Percentiles rank a stretch among this genome's conserved stretches.
Evolutionary conservation across 306 rosid species (phyloP).

Genomic region (Glycine latifolia): DNA sequence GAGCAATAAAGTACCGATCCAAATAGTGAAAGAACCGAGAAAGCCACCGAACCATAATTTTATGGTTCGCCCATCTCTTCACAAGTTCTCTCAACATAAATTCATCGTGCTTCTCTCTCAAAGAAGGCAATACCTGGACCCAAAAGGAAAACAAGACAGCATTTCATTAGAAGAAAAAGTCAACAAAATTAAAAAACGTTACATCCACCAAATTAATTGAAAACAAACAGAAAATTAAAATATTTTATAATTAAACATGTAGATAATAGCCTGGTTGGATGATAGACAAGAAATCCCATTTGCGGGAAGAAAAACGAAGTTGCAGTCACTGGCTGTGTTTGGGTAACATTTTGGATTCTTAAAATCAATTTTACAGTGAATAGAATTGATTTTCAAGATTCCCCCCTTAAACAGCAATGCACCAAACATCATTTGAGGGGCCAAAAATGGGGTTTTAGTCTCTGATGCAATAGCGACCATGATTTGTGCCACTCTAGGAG

Average conservation of each 20-base stretch:
- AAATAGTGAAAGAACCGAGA: slow-evolving; percentile 77
- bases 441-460: neutral
- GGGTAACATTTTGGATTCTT: neutral
- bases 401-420: neutral
- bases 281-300: slow-evolving; percentile 8
- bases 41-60: slow-evolving; percentile 78
- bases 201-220: slow-evolving; percentile 25
- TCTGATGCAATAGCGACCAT: neutral
- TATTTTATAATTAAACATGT: slow-evolving; percentile 8
- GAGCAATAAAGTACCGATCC: slow-evolving; percentile 79
- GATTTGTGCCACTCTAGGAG: neutral
- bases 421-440: neutral
- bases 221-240: neutral
- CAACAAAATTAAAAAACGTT: neutral
- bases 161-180: slow-evolving; percentile 23
- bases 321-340: neutral
- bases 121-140: slow-evolving; percentile 77
- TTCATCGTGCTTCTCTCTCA: slow-evolving; percentile 83
- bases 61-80: slow-evolving; percentile 81
- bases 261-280: neutral
- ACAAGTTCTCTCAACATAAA: slow-evolving; percentile 85
- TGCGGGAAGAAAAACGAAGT: neutral
- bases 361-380: neutral
- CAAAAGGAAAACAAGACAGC: slow-evolving; percentile 9
- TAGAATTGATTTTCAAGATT: neutral